A percentile compares a stretch with the other conserved stretches of the same genome.
Conservation (phyloP, 2,329 filamentous ascomycete species). For the Botrytis medusae region DNA sequence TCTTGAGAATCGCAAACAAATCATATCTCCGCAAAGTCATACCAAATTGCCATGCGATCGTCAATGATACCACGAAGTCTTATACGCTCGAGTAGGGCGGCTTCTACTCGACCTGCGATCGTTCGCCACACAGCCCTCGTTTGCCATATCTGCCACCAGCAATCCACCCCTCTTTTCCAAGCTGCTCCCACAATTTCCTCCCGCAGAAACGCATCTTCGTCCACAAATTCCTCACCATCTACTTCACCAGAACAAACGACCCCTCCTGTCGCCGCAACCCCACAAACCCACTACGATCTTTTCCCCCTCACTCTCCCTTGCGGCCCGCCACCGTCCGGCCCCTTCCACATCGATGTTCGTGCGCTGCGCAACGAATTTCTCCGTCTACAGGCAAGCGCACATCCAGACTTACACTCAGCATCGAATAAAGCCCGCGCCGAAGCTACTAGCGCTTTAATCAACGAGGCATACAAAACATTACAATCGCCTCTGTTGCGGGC, state of each 20-base stretch:
- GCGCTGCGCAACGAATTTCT: conserved; percentile 83
- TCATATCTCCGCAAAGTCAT: not conserved
- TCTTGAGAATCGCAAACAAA: not conserved
- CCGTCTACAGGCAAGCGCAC: conserved; percentile 72
- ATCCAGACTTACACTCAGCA: conserved; percentile 62
- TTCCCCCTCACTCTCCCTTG: conserved; percentile 77
- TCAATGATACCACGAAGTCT: not conserved
- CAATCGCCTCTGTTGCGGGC: conserved; percentile 75
- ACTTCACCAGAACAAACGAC: not conserved
- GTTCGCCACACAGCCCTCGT: not conserved
- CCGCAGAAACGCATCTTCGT: conserved; percentile 7
- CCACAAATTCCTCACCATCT: not conserved
- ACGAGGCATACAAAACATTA: conserved; percentile 88
- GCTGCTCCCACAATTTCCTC: not conserved
- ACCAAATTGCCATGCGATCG: conserved; percentile 7
- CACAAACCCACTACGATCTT: conserved; percentile 75
- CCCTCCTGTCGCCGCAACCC: not conserved
- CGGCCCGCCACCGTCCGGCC: conserved; percentile 74
- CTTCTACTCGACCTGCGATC: not conserved
- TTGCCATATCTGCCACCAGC: conserved; percentile 11
- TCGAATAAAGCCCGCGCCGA: conserved; percentile 63
- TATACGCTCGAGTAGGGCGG: conserved; percentile 5
- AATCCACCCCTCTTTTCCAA: conserved; percentile 4
- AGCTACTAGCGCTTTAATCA: conserved; percentile 77
- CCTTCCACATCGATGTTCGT: conserved; percentile 71